These are phyloP conservation scores for Vitis hybrid DNA, from an alignment of 177 flowering plant genomes.

Conservation along the genomic window DNA sequence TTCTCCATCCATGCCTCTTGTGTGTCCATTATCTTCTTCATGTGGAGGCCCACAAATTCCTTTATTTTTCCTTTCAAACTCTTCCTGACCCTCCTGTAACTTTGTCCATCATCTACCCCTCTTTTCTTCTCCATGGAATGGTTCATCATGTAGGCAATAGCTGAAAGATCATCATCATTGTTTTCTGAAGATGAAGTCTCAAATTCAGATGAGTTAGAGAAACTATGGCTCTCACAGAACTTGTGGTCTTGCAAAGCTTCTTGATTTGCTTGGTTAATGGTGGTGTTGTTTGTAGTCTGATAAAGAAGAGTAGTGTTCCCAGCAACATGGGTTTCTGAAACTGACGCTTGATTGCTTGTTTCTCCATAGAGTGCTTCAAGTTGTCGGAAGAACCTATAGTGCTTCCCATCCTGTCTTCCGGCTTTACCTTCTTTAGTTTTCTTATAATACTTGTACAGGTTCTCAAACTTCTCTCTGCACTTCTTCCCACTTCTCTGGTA, in stretches of 20 bases:
- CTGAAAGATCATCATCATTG: constrained; percentile 29
- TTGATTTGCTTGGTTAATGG: constrained; percentile 9
- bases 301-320: constrained; percentile 14
- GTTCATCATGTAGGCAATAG: constrained; percentile 21
- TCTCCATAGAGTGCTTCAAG: constrained; percentile 79
- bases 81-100: constrained; percentile 29
- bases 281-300: constrained; percentile 16
- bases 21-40: constrained; percentile 71
- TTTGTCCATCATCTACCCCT: constrained; percentile 12
- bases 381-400: constrained; percentile 57
- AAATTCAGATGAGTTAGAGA: constrained; percentile 72
- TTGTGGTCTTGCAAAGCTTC: constrained; percentile 28
- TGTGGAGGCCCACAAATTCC: constrained; percentile 64
- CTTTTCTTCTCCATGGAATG: constrained; percentile 22
- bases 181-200: constrained; percentile 56
- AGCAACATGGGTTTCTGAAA: constrained; percentile 27
- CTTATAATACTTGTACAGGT: constrained; percentile 59
- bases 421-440: constrained; percentile 57
- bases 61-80: constrained; percentile 74
- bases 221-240: constrained; percentile 53
- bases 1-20: constrained; percentile 88
- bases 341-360: constrained; percentile 23
- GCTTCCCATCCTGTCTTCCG: constrained; percentile 44
- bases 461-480: constrained; percentile 74
- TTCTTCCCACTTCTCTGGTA: constrained; percentile 59